These are phyloP conservation scores for Paulownia fortunei DNA, from an alignment of 257 asterid genomes.

Conservation along the genomic window DNA sequence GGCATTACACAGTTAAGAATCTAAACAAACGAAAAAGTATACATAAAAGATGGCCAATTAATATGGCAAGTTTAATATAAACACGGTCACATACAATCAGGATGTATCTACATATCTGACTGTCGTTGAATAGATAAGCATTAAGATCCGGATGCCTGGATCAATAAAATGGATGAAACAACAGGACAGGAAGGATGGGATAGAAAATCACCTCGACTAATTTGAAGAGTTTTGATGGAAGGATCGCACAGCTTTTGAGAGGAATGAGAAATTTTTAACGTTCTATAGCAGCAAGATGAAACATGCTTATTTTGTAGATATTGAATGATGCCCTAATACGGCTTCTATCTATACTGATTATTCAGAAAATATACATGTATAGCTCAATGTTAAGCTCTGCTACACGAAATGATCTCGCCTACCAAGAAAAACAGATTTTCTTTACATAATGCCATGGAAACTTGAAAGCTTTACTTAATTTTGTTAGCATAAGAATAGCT, in stretches of 20 bases:
- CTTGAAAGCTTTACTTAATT: constrained; percentile 12
- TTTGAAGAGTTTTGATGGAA: constrained; percentile 18
- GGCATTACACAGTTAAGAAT: constrained; percentile 34
- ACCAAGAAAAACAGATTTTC: constrained; percentile 11
- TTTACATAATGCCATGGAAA: constrained; percentile 13
- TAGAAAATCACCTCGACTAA: background rate
- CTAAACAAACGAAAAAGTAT: constrained; percentile 4
- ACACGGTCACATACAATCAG: constrained; percentile 7
- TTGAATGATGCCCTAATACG: background rate
- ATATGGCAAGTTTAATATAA: background rate
- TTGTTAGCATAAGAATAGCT: constrained; percentile 11
- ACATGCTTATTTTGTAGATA: background rate
- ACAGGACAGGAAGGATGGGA: constrained; percentile 2
- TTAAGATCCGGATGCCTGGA: background rate
- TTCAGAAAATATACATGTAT: background rate
- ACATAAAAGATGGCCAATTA: constrained; percentile 12
- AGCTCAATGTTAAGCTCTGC: background rate
- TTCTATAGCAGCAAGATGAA: constrained; percentile 1
- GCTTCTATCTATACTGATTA: background rate
- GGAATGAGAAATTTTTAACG: background rate
- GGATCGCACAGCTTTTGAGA: constrained; percentile 15
- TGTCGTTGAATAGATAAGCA: background rate
- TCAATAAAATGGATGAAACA: background rate
- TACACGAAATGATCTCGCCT: constrained; percentile 14
- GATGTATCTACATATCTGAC: background rate